phyloP scores from a whole-genome alignment of 345 rosid genomes.

The Citrus maxima region DNA sequence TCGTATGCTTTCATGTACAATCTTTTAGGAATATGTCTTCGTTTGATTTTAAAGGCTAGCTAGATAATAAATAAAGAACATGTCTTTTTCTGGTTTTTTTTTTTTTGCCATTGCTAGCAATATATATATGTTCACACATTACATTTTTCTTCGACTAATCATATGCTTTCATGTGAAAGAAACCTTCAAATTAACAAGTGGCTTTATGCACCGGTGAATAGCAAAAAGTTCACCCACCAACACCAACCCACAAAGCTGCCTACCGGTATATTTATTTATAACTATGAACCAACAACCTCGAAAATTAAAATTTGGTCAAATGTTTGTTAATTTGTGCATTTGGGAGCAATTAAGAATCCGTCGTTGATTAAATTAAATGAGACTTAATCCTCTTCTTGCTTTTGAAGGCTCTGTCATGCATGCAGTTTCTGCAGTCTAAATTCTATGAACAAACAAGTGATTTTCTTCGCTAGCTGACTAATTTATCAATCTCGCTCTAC shows the following conservation, averaged over 20 bases:
- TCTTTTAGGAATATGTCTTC: no score
- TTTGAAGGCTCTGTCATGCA: no score
- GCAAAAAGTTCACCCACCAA: background rate
- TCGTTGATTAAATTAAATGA: no score
- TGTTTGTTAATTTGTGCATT: background rate
- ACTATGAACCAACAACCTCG: background rate
- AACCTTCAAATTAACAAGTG: background rate
- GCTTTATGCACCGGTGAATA: background rate
- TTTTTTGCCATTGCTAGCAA: background rate
- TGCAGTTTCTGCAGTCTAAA: background rate
- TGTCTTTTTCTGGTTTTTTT: background rate
- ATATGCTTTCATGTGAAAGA: background rate
- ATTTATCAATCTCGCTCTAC: background rate
- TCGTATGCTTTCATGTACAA: background rate
- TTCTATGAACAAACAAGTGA: background rate
- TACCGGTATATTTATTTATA: no score
- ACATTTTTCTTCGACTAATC: no score
- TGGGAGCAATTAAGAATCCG: background rate
- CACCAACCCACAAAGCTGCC: background rate
- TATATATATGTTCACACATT: no score
- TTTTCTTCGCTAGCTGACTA: background rate
- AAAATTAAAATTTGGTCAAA: background rate
- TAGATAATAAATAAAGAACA: background rate
- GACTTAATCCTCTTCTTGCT: no score
- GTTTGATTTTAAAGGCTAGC: background rate